Base-by-base conservation (phyloP, 768 basidiomycete genomes). In the Boletellus ananas region DNA sequence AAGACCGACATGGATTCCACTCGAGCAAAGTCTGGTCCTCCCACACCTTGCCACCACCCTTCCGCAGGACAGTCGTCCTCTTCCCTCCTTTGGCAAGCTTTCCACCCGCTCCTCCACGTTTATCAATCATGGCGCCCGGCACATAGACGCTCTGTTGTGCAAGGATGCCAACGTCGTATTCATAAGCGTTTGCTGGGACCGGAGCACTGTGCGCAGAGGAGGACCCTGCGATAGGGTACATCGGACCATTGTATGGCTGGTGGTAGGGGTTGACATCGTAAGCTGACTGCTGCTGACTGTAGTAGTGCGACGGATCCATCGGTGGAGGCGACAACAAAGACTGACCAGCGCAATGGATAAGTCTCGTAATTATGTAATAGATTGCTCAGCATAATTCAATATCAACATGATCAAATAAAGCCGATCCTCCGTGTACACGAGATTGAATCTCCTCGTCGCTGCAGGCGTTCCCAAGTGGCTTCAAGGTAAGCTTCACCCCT, bases 31-130 rank as follows among this genome's bases (percentile, higher is more conserved):
- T 96, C 70, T 92, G 92, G 67, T 99, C 96, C 68, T 99, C 96
- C 96, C 96, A 99, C 20, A 90, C 85, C 72, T 93, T 94, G 31
- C 96, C 96, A 47, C 80, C 95, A 6, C 94, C 95, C 70, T 97
- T 97, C 45, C 96, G 79, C 42, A 99, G 70, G 10, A 99, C 96
- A 3, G 96, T 99, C 42, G 84, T 86, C 53, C 95, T 75, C 72
- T 97, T 96, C 36, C 90, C 89, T 43, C 91, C 91, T 66, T 92
- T 93, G 0, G 87, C 87, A 40, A 91, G 72, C 66, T 90, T 90
- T 3, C 90, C 89, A 41, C 89, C 89, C 3, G 90, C 80, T 11
- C 90, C 88, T 27, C 90, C 87, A 41, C 87, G 81, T 64, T 90
- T 90, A 62, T 92, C 90, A 40, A 89, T 86, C 80, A 88, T 88